Conservation (phyloP, 768 basidiomycete genomes). For the Xanthoconium stramineum region DNA sequence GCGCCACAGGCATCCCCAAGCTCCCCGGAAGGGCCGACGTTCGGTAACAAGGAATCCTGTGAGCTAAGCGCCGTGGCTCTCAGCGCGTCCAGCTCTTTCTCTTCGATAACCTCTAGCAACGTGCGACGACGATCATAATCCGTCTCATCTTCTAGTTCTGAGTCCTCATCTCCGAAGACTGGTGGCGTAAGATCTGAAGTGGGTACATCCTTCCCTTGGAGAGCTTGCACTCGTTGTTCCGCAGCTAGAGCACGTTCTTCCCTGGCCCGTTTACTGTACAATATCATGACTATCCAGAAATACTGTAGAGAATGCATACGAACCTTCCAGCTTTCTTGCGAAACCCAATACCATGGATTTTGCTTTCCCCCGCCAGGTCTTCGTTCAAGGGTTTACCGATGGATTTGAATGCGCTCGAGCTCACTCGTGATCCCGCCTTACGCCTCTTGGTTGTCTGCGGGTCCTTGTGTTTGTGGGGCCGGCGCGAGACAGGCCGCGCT, state of each 20-base stretch:
- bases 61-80: conserved; percentile 42
- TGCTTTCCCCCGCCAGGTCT: conserved; percentile 33
- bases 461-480: conserved; percentile 50
- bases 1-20: not conserved
- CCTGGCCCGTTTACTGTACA: conserved; percentile 66
- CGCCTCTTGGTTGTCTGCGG: conserved; percentile 63
- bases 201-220: conserved; percentile 33
- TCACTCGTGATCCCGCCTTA: conserved; percentile 69
- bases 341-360: conserved; percentile 56
- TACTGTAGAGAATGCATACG: conserved; percentile 7
- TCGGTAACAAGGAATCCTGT: conserved; percentile 48
- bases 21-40: not conserved
- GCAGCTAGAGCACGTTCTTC: conserved; percentile 77
- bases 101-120: conserved; percentile 46
- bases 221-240: conserved; percentile 53
- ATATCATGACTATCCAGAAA: not conserved
- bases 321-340: conserved; percentile 70
- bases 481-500: conserved; percentile 48
- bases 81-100: conserved; percentile 42
- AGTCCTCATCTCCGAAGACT: conserved; percentile 30
- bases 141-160: conserved; percentile 40
- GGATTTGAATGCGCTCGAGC: conserved; percentile 57
- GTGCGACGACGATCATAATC: conserved; percentile 49
- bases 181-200: conserved; percentile 17
- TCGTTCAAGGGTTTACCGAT: conserved; percentile 52